Base-by-base conservation (phyloP, 495 filamentous ascomycete genomes). In the Cercophora scortea region DNA sequence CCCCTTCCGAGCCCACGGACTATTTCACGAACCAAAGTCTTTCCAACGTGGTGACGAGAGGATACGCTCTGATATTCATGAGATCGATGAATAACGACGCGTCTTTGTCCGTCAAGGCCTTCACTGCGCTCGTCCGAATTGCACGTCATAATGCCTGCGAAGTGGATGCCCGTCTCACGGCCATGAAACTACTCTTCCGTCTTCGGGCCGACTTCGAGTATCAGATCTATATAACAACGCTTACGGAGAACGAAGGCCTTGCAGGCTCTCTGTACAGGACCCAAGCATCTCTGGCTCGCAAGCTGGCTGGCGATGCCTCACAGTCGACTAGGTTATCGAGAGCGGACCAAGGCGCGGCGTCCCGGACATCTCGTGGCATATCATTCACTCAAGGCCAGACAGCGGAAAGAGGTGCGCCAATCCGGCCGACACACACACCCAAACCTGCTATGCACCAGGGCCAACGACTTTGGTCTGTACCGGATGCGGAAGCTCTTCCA, bases 131-230 rank as follows among this genome's bases (percentile, higher is more conserved):
- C 3, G 69, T 88, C 33, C 68, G 73, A 44, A 79, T 89, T 54
- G 82, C 81, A 8, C 69, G 73, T 36, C 76, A 71, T 10, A 74
- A 76, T 17, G 56, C 62, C 2, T 78, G 68, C 53, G 79, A 81
- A 39, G 71, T 77, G 8, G 85, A 89, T 66, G 82, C 89, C 43
- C 86, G 89, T 10, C 70, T 96, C 19, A 85, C 83, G 9, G 85
- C 86, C 4, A 80, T 96, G 72, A 94, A 89, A 59, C 69, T 96
- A 42, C 73, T 97, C 7, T 90, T 93, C 61, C 82, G 92, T 17
- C 70, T 97, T 16, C 79, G 92, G 46, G 88, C 88, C 32, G 88
- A 96, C 62, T 86, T 82, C 33, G 79, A 83, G 13, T 77, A 89
- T 44, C 78, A 80, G 35, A 76, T 96, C 4, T 85, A 83, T 41